Conservation (phyloP, 2,329 filamentous ascomycete genomes). For the Hypoxylon rubiginosum region DNA sequence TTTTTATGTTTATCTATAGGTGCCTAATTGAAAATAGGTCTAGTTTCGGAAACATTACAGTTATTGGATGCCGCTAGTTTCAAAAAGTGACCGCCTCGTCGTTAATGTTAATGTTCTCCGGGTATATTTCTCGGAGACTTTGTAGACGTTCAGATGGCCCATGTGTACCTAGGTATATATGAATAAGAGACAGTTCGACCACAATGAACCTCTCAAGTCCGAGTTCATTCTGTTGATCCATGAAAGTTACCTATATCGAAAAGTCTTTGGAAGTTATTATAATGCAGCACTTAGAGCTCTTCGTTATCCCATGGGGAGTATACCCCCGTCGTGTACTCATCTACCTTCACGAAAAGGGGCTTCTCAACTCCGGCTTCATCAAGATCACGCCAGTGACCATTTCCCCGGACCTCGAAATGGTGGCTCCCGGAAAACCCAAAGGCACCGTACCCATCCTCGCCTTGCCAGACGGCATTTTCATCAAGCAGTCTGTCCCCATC, state of each 20-base stretch:
- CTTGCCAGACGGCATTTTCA: no score
- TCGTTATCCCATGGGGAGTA: conserved; percentile 16
- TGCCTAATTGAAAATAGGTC: background rate
- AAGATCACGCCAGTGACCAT: conserved; percentile 20
- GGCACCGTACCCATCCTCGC: no score
- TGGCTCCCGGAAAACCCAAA: conserved; percentile 37
- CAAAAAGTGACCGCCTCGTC: background rate
- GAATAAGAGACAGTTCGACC: no score
- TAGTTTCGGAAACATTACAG: conserved; percentile 12
- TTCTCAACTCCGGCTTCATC: conserved; percentile 21
- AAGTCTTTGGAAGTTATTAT: background rate
- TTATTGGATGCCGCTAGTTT: background rate
- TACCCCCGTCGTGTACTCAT: conserved; percentile 27
- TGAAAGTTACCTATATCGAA: no score
- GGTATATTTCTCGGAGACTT: background rate
- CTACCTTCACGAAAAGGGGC: conserved; percentile 32
- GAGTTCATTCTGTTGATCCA: no score
- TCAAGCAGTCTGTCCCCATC: no score
- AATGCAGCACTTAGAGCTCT: conserved; percentile 24
- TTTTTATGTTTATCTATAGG: no score
- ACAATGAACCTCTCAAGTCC: no score
- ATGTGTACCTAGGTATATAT: no score
- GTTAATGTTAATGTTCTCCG: no score
- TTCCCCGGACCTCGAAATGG: background rate
- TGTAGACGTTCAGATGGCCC: background rate